Evolutionary conservation across 352 stramenopile genomes (phyloP), one percentile per base, ranked within the genome.

Genomic region (Pseudoperonospora humuli): DNA sequence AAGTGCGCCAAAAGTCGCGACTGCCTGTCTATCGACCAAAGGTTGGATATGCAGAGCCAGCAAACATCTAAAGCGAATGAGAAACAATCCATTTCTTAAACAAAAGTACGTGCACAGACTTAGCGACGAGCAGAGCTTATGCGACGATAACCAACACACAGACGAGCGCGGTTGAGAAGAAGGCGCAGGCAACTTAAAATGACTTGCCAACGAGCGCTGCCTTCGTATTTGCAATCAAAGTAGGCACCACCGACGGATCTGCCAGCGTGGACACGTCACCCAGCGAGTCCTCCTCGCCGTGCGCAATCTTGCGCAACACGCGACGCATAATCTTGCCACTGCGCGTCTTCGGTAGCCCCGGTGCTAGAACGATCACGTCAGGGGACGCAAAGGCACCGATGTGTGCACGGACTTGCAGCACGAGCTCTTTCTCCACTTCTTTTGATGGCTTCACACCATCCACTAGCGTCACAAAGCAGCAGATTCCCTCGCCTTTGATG

Each of bases 241-340:
- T 56, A 15, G 94, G 75, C 26, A 99, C 96, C 44, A 99, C 94
- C 8, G 67, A 70, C 11, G 96, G 93, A 58, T 99, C 95, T 1
- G 93, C 91, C 26, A 99, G 72, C 23, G 96, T 99, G 48, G 84
- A 96, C n/a, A 90, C 94, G 64, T 99, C 96, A 19, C 96, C 96
- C 13, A 99, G 68, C 34, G 75, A 86, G 48, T 96, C 92, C 35
- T 93, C 75, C 59, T 99, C 94, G 31, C 90, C 89, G 28, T 88
- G 78, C 7, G 96, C 91, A 53, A 98, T 97, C 75, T 99, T 99
- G 39, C 96, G 89, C 29, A 99, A 78, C 57, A 99, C 95, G 33
- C 96, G 86, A 31, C 96, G 87, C 95, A 99, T 98, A 59, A 99
- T 99, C 77, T 99, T 96, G 49, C 96, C 95, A 57, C 79, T 96